Conservation (phyloP, 148 eudicot genomes). For the Vaccinium myrtillus region DNA sequence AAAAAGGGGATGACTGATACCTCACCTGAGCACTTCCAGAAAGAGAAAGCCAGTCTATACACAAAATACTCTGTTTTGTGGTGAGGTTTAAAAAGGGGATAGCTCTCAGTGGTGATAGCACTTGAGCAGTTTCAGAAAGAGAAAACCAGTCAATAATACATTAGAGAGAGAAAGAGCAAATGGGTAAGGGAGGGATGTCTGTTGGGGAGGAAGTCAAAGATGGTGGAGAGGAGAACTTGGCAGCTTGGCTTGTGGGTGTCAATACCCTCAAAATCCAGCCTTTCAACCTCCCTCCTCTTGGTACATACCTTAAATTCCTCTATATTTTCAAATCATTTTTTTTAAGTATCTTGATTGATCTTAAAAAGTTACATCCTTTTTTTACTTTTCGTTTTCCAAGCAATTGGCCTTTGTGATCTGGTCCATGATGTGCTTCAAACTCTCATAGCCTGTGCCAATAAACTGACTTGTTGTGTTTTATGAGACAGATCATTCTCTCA, state of each 20-base stretch:
- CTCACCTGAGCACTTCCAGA: too few species aligned
- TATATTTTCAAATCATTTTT: neutral
- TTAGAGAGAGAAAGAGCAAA: conserved; percentile 8
- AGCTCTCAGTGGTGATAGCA: neutral
- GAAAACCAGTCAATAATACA: neutral
- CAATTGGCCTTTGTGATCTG: neutral
- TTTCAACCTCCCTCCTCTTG: conserved; percentile 83
- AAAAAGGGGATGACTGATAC: too few species aligned
- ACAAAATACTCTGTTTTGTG: too few species aligned
- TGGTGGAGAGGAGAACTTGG: conserved; percentile 74
- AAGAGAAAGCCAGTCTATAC: too few species aligned
- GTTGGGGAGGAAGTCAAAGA: conserved; percentile 32
- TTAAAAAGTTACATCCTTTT: neutral
- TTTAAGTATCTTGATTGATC: neutral
- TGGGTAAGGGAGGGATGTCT: conserved; percentile 74
- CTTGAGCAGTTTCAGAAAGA: neutral
- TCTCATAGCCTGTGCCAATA: too few species aligned
- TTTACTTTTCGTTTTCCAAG: neutral
- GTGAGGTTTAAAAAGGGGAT: neutral
- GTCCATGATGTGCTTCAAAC: neutral
- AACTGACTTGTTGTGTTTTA: too few species aligned
- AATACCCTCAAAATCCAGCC: conserved; percentile 88
- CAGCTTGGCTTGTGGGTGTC: conserved; percentile 86
- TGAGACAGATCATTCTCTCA: too few species aligned
- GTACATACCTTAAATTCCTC: conserved; percentile 27